Base-by-base conservation (phyloP, 2,329 filamentous ascomycete species). In the Cyanodermella asteris region DNA sequence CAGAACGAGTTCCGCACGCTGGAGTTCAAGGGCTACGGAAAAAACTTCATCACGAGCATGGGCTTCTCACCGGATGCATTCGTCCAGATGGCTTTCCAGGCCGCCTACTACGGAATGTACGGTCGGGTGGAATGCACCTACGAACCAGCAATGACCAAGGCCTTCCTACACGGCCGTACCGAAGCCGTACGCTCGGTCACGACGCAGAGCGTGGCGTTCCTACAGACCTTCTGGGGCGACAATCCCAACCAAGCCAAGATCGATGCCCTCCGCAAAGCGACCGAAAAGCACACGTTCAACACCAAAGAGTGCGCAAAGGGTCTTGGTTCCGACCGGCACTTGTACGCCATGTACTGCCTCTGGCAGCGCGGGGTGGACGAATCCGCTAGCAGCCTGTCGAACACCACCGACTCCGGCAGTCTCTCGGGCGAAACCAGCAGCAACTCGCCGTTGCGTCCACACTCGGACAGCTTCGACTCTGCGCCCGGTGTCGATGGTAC, bases 71-170 rank as follows among this genome's bases (percentile, higher is more conserved):
- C 87, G 0, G 87, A 94, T 45, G 87, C 87, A 0, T 97, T 91
- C 44, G 77, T 97, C 12, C 87, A 97, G 48, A 94, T 97, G 84
- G 87, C 87, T 0, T 93, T 93, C 54, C 87, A 97, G 47, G 84
- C 31, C 4, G 84, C 87, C 1, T 94, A 97, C 55, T 97, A 93
- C 41, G 87, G 87, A 2, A 61, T 97, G 6, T 97, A 94, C 39
- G 87, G 87, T 3, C 70, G 80, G 4, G 68, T 91, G 2, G 87
- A 94, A 47, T 91, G 80, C 43, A 87, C 82, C 0, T 97, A 97
- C 45, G 87, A 97, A 49, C 87, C 87, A 6, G 84, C 87, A 20
- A 94, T 97, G 87, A 97, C 87, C 25, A 97, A 97, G 48, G 58
- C 74, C 30, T 97, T 68, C 51, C 66, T 90, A 31, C 87, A 94